Base-by-base conservation (phyloP, 305 asterid species). In the Stenogyne calaminthoides region DNA sequence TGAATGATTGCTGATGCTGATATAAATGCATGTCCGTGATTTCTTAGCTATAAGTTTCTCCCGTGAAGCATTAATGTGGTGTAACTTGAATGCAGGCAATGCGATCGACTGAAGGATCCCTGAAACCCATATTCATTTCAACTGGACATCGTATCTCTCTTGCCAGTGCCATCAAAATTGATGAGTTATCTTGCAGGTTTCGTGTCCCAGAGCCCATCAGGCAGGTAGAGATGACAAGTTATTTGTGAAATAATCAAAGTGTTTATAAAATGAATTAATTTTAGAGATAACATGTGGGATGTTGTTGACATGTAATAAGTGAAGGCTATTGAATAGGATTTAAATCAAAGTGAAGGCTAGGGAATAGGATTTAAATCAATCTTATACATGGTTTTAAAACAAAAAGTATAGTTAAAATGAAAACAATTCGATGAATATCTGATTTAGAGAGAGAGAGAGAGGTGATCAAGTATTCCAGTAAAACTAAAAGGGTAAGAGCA, bases 121-220 rank as follows among this genome's bases (percentile, higher is more conserved):
- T 44, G 64, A 93, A 86, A 68, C 98, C 98, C 39, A 82, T 91
- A 77, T 93, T 86, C 57, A 78, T 93, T 65, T 93, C 97, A 49
- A 82, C 88, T 76, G 98, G 98, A 72, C 98, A 93, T 73, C 80
- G 91, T 69, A 77, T 93, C 51, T 85, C 97, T 64, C 96, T 93
- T 69, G 75, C 78, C 67, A 91, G 81, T 37, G 92, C 96, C 75
- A 68, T 84, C 73, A 68, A 84, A 42, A 69, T 91, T 72, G 96
- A 86, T 74, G 86, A 84, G 78, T 77, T 82, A 61, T 84, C 83
- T 66, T 85, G 96, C 79, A 84, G 68, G 80, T 91, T 81, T 77
- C 93, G 96, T 64, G 86, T 93, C 74, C 96, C 98, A 39, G 98
- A 93, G 82, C 96, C 97, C 82, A 87, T 69, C 79, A 83, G 98